Conservation (phyloP, 1,139 yeast genomes). For the Magnusiomyces sp. region DNA sequence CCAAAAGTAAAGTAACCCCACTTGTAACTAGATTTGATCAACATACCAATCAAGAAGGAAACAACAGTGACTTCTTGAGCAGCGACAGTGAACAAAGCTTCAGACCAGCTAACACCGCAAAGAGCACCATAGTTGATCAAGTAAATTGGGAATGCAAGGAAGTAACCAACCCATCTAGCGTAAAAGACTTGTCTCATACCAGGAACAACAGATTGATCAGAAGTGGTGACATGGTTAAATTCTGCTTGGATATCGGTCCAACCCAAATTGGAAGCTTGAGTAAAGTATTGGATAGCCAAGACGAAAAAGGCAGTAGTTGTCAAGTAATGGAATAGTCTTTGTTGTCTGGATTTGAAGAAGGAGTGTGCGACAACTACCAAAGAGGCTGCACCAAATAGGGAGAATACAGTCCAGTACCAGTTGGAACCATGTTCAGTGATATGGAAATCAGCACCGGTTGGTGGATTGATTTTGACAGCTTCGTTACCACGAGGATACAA, state of each 20-base stretch:
- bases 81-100: constrained; percentile 36
- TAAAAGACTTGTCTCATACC: constrained; percentile 57
- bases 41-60: constrained; percentile 45
- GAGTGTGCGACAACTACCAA: constrained; percentile 37
- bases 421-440: constrained; percentile 54
- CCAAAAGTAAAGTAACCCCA: constrained; percentile 55
- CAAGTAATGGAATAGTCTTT: constrained; percentile 39
- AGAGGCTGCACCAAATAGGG: constrained; percentile 40
- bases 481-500: constrained; percentile 31
- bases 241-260: constrained; percentile 48
- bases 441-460: constrained; percentile 39
- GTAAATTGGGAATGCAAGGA: constrained; percentile 51
- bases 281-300: constrained; percentile 47
- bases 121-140: constrained; percentile 42
- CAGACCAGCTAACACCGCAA: constrained; percentile 36
- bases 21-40: constrained; percentile 51
- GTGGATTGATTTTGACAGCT: constrained; percentile 44
- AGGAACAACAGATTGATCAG: constrained; percentile 28
- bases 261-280: constrained; percentile 63
- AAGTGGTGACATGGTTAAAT: constrained; percentile 44
- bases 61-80: constrained; percentile 45
- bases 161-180: constrained; percentile 60
- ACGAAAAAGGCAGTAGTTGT: constrained; percentile 42
- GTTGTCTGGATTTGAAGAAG: constrained; percentile 33
- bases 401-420: constrained; percentile 64